Base-by-base conservation (phyloP, 2,329 filamentous ascomycete species). In the Colletotrichum melonis region DNA sequence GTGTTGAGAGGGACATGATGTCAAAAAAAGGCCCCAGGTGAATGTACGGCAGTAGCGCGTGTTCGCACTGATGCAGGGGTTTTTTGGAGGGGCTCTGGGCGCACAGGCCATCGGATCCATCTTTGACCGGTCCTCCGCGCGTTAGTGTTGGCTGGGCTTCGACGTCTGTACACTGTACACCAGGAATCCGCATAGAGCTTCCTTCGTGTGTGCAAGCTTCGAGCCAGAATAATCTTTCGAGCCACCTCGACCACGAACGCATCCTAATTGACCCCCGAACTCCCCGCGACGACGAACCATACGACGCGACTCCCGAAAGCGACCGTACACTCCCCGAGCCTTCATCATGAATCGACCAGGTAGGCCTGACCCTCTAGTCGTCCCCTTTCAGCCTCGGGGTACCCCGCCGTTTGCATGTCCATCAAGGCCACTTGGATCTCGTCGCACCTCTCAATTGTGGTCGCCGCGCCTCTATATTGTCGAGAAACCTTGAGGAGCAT, bases 321-420 rank as follows among this genome's bases (percentile, higher is more conserved):
- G 30, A 74, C 60, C 56, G 46, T 54, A 58, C 63, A 60, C 42
- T n/a, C 46, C 46, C 68, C 59, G 22, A 75, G 35, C 52, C 76
- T 75, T 79, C 82, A 86, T 81, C 80, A 90, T 90, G 88, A 90
- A 90, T 82, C 86, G 88, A 85, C 86, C 87, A 90, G 88, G 88
- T 90, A 90, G 82, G 85, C 65, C 55, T 72, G 57, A 72, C 66
- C 57, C 64, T 72, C 64, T 64, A 38, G 59, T 66, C 74, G 66
- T 73, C 75, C 69, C 76, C 74, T 64, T 70, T 73, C 66, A 70
- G 67, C 67, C 67, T 73, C 28, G 26, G 11, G 66, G 67, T 60
- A 70, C 67, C 70, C 66, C 67, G 69, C 69, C 66, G 69, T 71
- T 74, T 67, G 72, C 63, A 57, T 68, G 69, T 65, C 69, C 63